Evolutionary conservation across 2,329 filamentous ascomycete genomes (phyloP), one percentile per base, ranked within the genome.

Genomic region (Raffaelea ambrosiae): DNA sequence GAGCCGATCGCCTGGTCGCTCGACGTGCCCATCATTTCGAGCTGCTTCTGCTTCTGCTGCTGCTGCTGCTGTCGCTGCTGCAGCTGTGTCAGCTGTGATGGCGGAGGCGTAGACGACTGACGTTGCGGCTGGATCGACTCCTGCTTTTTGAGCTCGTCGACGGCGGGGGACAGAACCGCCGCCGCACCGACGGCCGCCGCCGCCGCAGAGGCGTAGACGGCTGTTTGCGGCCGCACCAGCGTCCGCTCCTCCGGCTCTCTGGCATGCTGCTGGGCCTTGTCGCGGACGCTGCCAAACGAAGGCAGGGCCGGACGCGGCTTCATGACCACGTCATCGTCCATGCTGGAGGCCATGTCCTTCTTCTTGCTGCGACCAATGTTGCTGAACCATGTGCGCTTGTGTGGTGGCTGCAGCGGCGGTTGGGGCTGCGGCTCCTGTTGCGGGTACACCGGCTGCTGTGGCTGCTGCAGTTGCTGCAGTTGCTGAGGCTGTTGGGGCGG

Each of bases 281-380:
- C 79, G 20, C 83, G 74, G 20, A 90, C 72, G 57, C 86, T 89
- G 18, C 85, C 85, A 61, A 90, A 90, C 1, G 76, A 83, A 2
- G 86, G 86, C 35, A 90, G 66, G 2, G 80, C 81, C 7, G 86
- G 84, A 29, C 84, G 71, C n/a, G 86, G 86, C 54, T 80, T 80
- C 83, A 88, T 87, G 14, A 80, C 67, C 51, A 83, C 76, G 39
- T 85, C 80, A 26, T 85, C 79, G 13, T 81, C 68, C 51, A 84
- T 75, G 43, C 84, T 79, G 23, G 84, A 77, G 16, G 66, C 46
- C 0, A 57, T 58, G 4, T 77, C 76, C 55, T 74, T 76, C 60
- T 76, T 75, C 56, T 74, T 73, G 40, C 64, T 62, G 43, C 66
- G 67, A 4, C 67, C 69, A 20, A 78, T 65, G 47, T 66, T 69